Percentiles rank a stretch among this genome's conserved stretches.
Evolutionary conservation across 495 filamentous ascomycete species (phyloP).

Genomic region (Talaromyces proteolyticus): DNA sequence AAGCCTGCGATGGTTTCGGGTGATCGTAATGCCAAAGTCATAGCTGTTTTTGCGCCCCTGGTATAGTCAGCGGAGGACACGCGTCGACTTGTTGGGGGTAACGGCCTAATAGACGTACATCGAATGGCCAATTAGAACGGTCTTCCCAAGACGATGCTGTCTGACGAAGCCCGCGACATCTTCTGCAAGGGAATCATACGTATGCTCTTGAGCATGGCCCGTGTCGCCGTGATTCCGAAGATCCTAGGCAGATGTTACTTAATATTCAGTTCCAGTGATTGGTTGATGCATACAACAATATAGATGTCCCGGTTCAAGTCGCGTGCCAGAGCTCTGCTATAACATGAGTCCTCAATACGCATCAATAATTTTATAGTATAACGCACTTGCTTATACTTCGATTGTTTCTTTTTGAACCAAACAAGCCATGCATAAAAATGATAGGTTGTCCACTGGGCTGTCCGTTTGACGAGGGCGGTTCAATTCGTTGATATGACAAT

Average conservation of each 20-base stretch:
- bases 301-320: constrained; percentile 80
- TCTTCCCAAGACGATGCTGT: constrained; percentile 60
- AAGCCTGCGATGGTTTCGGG: constrained; percentile 61
- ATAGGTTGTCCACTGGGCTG: constrained; percentile 55
- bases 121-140: constrained; percentile 86
- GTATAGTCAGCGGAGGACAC: not conserved
- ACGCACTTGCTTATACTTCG: constrained; percentile 92
- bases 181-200: constrained; percentile 80
- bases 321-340: constrained; percentile 65
- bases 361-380: not conserved
- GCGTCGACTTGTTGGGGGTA: not conserved
- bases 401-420: constrained; percentile 96
- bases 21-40: constrained; percentile 72
- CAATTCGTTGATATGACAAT: constrained; percentile 36
- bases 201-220: constrained; percentile 68
- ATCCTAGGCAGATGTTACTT: constrained; percentile 49
- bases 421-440: constrained; percentile 87
- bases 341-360: not conserved
- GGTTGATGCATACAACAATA: constrained; percentile 62
- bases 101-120: constrained; percentile 53
- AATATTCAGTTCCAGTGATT: not conserved
- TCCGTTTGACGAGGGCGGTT: constrained; percentile 28
- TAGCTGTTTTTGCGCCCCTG: constrained; percentile 92
- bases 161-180: constrained; percentile 80
- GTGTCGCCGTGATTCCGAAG: constrained; percentile 93